Evolutionary conservation across 345 rosid species (phyloP), one percentile per base, ranked within the genome.

Genomic region (Tarenaya hassleriana): DNA sequence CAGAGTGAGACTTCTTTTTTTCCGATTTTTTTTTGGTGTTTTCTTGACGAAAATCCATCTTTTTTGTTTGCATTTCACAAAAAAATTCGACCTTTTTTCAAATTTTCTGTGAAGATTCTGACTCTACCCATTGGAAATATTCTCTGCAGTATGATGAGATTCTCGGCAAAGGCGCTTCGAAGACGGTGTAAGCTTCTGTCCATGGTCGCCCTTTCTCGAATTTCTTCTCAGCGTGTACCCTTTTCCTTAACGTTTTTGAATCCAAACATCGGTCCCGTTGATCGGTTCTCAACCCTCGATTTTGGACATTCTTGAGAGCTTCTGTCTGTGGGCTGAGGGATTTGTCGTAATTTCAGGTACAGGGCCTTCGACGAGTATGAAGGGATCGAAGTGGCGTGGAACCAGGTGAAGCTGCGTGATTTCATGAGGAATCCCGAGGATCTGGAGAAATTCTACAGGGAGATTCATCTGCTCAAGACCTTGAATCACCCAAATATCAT

Each of bases 371-470:
- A 88, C 66, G 95, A 94, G 71, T 92, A 83, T 33, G 85, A 77
- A 63, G 97, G 97, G 27, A 81, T 88, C 55, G 97, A 92, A 58
- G 97, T 94, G 24, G 97, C 99, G 14, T 94, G 99, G 99, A 94
- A 94, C 64, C 95, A 86, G 66, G 97, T 94, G 55, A 94, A 86
- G 83, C 89, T 94, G 54, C 73, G 82, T 27, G 83, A 94, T 71
- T 94, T 85, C 76, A 62, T 88, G 6, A 91, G 76, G 50, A 85
- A 86, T 37, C 95, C 95, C 35, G 87, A 88, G 54, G 94, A 81
- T 52, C 82, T 94, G 8, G 94, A 88, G 67, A 85, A 91, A 60
- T 84, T 92, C 16, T 86, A 83, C 76, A 73, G 94, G 64, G 99
- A 94, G 74, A 94, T 94, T 72, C 95, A 94, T 68, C 74, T 94